Evolutionary conservation across 2,329 filamentous ascomycete species (phyloP).

Genomic region (Aureobasidium leucospermi): DNA sequence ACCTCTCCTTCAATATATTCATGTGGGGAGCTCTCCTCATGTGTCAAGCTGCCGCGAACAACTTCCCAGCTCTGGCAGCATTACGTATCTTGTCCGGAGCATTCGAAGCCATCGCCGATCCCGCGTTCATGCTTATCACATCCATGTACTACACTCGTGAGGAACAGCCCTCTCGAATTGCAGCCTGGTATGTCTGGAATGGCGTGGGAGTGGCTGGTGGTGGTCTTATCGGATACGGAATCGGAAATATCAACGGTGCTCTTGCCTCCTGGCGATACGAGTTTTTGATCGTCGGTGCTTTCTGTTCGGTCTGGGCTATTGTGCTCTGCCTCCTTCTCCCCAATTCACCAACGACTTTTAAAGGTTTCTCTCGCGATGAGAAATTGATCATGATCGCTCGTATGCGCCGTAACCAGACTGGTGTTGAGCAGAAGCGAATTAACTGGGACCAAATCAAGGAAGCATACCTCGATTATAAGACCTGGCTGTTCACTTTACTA

Average conservation of each 20-base stretch:
- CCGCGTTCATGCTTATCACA: slow-evolving; percentile 44
- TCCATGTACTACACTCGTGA: slow-evolving; percentile 44
- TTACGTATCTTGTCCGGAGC: slow-evolving; percentile 51
- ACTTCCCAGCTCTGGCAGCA: slow-evolving; percentile 48
- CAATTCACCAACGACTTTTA: slow-evolving; percentile 49
- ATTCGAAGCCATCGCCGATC: slow-evolving; percentile 51
- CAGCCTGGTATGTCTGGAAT: slow-evolving; percentile 54
- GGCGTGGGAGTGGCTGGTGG: slow-evolving; percentile 54
- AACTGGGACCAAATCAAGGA: slow-evolving; percentile 51
- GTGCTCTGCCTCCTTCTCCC: slow-evolving; percentile 51
- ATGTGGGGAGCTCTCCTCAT: slow-evolving; percentile 44
- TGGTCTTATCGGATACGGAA: slow-evolving; percentile 48
- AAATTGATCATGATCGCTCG: slow-evolving; percentile 50
- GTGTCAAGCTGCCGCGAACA: slow-evolving; percentile 29
- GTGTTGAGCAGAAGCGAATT: slow-evolving; percentile 47
- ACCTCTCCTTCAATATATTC: slow-evolving; percentile 44
- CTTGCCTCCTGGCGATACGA: slow-evolving; percentile 60
- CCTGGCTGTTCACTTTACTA: slow-evolving; percentile 50
- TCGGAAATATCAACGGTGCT: slow-evolving; percentile 51
- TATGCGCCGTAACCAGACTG: slow-evolving; percentile 51
- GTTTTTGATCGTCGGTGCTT: slow-evolving; percentile 53
- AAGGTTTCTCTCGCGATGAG: slow-evolving; percentile 44
- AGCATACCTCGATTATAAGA: slow-evolving; percentile 51
- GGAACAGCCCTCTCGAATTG: slow-evolving; percentile 50
- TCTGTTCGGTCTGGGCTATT: slow-evolving; percentile 54